A percentile compares a stretch with the other conserved stretches of the same genome.
phyloP scores from a whole-genome alignment of 768 basidiomycete species.

The Tephrocybe sp. region DNA sequence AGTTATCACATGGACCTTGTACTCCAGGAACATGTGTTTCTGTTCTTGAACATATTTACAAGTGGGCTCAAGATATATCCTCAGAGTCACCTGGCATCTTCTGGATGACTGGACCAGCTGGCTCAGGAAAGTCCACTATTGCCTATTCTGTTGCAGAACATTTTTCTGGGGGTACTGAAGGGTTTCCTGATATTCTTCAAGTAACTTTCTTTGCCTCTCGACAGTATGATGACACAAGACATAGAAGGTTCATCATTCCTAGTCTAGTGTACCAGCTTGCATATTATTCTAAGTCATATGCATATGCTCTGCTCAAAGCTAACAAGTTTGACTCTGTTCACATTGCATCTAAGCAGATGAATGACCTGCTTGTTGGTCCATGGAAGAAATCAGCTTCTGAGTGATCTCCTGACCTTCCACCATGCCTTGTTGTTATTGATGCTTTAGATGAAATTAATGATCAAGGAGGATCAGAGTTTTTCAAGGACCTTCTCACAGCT shows the following conservation, averaged over 20 bases:
- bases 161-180: constrained; percentile 18
- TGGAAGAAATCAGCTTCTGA: constrained; percentile 14
- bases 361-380: constrained; percentile 4
- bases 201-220: constrained; percentile 29
- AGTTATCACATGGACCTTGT: background rate
- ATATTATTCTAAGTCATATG: background rate
- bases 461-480: background rate
- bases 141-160: constrained; percentile 11
- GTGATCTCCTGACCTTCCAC: background rate
- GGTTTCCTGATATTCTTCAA: constrained; percentile 16
- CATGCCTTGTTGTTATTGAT: background rate
- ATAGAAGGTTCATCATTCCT: constrained; percentile 16
- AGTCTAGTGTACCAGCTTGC: constrained; percentile 13
- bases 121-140: constrained; percentile 23
- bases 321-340: background rate
- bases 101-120: constrained; percentile 6
- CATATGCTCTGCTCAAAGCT: background rate
- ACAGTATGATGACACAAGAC: constrained; percentile 13
- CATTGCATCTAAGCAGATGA: background rate
- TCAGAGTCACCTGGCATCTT: constrained; percentile 10
- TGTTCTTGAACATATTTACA: constrained; percentile 17
- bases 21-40: constrained; percentile 22
- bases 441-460: constrained; percentile 4
- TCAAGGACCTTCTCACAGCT: background rate
- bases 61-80: constrained; percentile 22